A percentile compares a stretch with the other conserved stretches of the same genome.
phyloP scores from a whole-genome alignment of 1,139 yeast species.

The Eremothecium cymbalariae region DNA sequence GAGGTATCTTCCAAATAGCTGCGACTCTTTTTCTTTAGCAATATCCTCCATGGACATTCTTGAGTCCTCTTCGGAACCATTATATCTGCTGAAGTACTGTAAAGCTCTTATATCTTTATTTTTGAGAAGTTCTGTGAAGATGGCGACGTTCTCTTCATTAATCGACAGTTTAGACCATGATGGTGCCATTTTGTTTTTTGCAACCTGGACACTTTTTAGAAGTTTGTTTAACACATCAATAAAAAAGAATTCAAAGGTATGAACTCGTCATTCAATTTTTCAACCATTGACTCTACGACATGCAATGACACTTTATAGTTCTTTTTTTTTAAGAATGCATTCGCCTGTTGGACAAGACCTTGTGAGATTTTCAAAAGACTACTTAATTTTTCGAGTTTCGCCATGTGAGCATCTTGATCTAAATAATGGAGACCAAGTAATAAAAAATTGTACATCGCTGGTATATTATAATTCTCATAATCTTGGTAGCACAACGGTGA shows the following conservation, averaged over 20 bases:
- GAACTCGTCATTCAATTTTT: conserved; percentile 13
- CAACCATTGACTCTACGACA: conserved; percentile 19
- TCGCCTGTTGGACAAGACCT: conserved; percentile 16
- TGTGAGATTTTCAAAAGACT: conserved; percentile 13
- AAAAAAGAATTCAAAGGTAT: conserved; percentile 23
- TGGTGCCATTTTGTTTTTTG: conserved; percentile 30
- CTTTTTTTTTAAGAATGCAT: conserved; percentile 27
- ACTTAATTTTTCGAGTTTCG: conserved; percentile 14
- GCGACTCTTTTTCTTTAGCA: conserved; percentile 4
- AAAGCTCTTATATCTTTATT: conserved; percentile 10
- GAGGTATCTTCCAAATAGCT: conserved; percentile 13
- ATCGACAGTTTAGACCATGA: conserved; percentile 19
- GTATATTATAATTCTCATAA: conserved; percentile 37
- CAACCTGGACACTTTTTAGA: conserved; percentile 19
- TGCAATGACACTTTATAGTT: conserved; percentile 17
- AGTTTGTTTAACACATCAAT: conserved; percentile 17
- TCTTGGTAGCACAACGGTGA: conserved; percentile 30
- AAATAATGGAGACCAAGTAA: conserved; percentile 17
- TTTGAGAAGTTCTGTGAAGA: conserved; percentile 9
- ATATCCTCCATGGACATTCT: conserved; percentile 22
- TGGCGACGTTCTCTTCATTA: conserved; percentile 13
- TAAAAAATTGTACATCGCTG: conserved; percentile 13
- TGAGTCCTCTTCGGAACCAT: conserved; percentile 27
- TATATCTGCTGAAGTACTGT: conserved; percentile 13
- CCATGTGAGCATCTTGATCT: conserved; percentile 9